A percentile compares a stretch with the other conserved stretches of the same genome.
Conservation (phyloP, 257 asterid species). For the Thymus quinquecostatus region DNA sequence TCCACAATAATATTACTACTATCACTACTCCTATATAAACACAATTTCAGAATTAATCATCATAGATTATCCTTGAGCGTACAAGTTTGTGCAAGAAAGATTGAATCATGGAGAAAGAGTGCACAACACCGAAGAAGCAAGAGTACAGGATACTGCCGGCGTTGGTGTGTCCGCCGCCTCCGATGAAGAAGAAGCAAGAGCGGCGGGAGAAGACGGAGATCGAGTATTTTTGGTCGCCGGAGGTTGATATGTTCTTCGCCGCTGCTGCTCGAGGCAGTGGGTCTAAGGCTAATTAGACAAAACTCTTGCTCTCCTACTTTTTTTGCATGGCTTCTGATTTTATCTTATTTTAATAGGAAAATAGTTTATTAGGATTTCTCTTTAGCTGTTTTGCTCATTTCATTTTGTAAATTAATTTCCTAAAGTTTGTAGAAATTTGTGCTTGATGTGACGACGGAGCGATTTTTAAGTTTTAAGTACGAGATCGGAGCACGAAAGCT, state of each 20-base stretch:
- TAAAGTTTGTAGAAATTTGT: too few species aligned
- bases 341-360: background rate
- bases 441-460: background rate
- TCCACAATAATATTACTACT: background rate
- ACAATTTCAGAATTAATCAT: background rate
- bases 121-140: slow-evolving; percentile 64
- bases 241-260: slow-evolving; percentile 51
- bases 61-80: background rate
- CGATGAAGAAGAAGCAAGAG: slow-evolving; percentile 50
- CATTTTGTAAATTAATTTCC: too few species aligned
- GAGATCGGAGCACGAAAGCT: background rate
- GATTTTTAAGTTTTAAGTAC: background rate
- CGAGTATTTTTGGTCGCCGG: slow-evolving; percentile 59
- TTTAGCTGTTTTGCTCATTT: background rate
- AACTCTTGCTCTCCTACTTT: background rate
- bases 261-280: slow-evolving; percentile 31
- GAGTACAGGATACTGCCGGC: slow-evolving; percentile 56
- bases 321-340: background rate
- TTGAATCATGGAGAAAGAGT: slow-evolving; percentile 53
- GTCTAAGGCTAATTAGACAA: slow-evolving; percentile 31
- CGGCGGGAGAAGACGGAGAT: slow-evolving; percentile 32
- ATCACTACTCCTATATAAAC: background rate
- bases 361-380: background rate
- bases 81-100: background rate
- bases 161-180: slow-evolving; percentile 67